Evolutionary conservation across 768 basidiomycete species (phyloP), one percentile per base, ranked within the genome.

Genomic region (Boletus pseudopeckii): DNA sequence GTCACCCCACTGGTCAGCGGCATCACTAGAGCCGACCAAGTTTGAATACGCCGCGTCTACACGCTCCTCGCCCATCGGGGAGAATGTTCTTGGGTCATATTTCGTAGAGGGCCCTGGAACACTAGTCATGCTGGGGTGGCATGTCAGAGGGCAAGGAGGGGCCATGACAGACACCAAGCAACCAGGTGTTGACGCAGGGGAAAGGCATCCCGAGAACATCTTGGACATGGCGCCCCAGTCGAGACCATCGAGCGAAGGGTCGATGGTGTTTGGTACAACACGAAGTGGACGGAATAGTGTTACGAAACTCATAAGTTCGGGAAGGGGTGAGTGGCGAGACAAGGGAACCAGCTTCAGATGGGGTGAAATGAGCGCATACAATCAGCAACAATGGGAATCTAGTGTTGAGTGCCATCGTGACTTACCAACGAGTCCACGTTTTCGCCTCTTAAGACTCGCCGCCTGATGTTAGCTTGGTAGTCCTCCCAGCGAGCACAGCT

Each of bases 291-390:
- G 80, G 71, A 99, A 97, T 17, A 96, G 77, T 0, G 79, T 73
- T 24, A 97, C 91, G 49, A 99, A 86, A 1, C 75, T 71, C 55
- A 85, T 83, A 1, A 99, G 79, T 65, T 98, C 96, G 0, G 90
- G 89, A 5, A 97, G 80, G 0, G 89, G 79, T 0, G 93, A 96
- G 64, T 98, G 96, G 2, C 96, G 83, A 9, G 84, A 83, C 6
- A 98, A 76, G 1, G 92, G 92, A 7, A 89, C 85, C 9, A 91
- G 80, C 92, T 95, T 49, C 15, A 26, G 10, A 26, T 2, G 10
- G 7, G 20, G 15, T 13, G 18, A 48, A 14, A 32, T 1, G 15
- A 39, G 53, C 17, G 34, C 18, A 52, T 30, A 22, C 18, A 17
- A 20, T 50, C n/a, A 56, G 43, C 28, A 37, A 52, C 39, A 2